These are phyloP conservation scores for Styphnolobium japonicum DNA, from an alignment of 306 rosid genomes.

Conservation along the genomic window DNA sequence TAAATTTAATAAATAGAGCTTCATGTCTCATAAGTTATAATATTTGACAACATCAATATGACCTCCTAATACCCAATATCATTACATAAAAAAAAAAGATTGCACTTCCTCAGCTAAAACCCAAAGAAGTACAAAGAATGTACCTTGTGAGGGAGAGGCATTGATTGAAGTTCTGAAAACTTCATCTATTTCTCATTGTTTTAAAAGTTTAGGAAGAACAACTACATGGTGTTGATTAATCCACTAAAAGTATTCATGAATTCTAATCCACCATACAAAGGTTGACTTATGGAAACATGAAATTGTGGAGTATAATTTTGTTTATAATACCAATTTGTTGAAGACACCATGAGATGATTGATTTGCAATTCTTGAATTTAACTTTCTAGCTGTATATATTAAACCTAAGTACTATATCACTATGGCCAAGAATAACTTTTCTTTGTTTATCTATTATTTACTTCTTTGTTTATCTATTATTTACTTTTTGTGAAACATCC, in stretches of 20 bases:
- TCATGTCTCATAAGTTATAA: too few species aligned
- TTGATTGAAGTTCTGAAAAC: not conserved
- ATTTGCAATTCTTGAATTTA: too few species aligned
- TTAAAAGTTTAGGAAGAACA: not conserved
- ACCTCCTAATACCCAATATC: too few species aligned
- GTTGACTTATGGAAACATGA: not conserved
- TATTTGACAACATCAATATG: too few species aligned
- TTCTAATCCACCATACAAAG: not conserved
- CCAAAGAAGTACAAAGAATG: too few species aligned
- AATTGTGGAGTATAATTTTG: not conserved
- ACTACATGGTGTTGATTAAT: not conserved
- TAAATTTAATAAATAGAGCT: too few species aligned
- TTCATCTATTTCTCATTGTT: not conserved
- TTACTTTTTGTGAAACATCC: too few species aligned
- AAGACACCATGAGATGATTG: too few species aligned
- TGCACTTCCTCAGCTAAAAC: too few species aligned
- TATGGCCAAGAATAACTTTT: not conserved
- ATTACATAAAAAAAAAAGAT: too few species aligned
- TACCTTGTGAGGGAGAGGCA: too few species aligned
- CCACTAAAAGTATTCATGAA: not conserved
- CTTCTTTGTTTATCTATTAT: too few species aligned
- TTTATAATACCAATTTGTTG: not conserved
- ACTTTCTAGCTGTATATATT: not conserved
- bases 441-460: not conserved
- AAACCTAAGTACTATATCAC: not conserved